Evolutionary conservation across 495 filamentous ascomycete genomes (phyloP), one percentile per base, ranked within the genome.

Genomic region (Annulohypoxylon nitens): DNA sequence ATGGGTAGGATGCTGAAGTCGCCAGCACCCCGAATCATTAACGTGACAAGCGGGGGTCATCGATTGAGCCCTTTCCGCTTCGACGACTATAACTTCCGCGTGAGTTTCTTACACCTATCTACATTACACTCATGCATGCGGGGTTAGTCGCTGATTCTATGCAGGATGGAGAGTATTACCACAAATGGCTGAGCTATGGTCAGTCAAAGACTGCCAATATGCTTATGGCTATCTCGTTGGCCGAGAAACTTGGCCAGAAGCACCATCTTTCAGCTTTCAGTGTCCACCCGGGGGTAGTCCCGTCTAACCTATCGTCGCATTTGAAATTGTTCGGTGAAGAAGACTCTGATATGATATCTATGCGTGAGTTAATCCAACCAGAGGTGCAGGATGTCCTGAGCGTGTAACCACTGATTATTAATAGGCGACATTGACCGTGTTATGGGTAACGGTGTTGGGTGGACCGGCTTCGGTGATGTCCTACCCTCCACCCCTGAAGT

Each of bases 131-230:
- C n/a, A n/a, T n/a, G n/a, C n/a, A n/a, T 23, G 26, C 18, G 4
- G 23, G 43, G 18, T 8, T n/a, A 14, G 26, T 37, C 26, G 23
- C 47, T 63, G 47, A 63, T 39, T 25, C 34, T 47, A 18, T 25
- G 11, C 14, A 75, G 73, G 61, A 73, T 18, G 73, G 70, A 11
- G 51, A 69, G 26, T 39, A 11, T 34, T 75, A 75, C 30, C 60
- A 75, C 55, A 75, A 61, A 11, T 75, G 73, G 73, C 26, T 64
- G 37, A 54, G 45, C 33, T 85, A 86, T 55, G 85, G 78, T 7
- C 80, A 85, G 45, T 84, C 85, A 14, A 88, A 87, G 69, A 79
- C 84, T 1, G 85, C 85, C 14, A 86, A 83, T 45, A 78, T 85
- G 26, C 76, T 87, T 39, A 85, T 85, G 55, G 78, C 83, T 3